Base-by-base conservation (phyloP, 2,329 filamentous ascomycete species). In the Pseudopithomyces maydicus region DNA sequence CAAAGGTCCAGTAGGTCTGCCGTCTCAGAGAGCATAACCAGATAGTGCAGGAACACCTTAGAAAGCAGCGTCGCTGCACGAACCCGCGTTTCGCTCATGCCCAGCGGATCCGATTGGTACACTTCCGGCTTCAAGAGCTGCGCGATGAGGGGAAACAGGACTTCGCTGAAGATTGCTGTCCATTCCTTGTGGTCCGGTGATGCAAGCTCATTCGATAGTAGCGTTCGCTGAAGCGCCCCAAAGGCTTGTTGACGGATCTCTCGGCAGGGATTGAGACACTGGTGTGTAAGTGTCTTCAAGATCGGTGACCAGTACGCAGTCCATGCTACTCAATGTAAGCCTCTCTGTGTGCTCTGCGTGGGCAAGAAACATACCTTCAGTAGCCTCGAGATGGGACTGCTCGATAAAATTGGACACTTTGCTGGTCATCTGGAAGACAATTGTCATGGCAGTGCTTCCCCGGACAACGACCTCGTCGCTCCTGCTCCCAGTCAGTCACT, bases 271-370 rank as follows among this genome's bases (percentile, higher is more conserved):
- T 98, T 99, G 52, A 91, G 91, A 77, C 93, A 97, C 77, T 99
- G 95, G 4, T 87, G 87, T 2, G 90, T 95, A 17, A 99, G 80
- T 6, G 92, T 90, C 65, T 92, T 87, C 77, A 99, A 95, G 23
- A 99, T 92, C 1, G 94, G 95, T 14, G 93, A 88, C 95, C 95
- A 99, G 75, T 99, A 99, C 8, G 95, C 92, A 49, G 92, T 92
- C 95, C 95, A 99, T 14, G 95, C 95, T 90, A 44, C 33, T 6
- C 17, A 19, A 29, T 12, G 54, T 70, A 19, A 70, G 61, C 38
- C n/a, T 39, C 10, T 6, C 11, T 41, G 19, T 47, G 14, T 2
- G 2, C 36, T 19, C 20, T 29, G 3, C 17, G 12, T 1, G 11
- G n/a, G 15, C 12, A 43, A 2, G 10, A n/a, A 52, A 43, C 81